phyloP scores from a whole-genome alignment of 805 yeast genomes.

The Candida michaelii region DNA sequence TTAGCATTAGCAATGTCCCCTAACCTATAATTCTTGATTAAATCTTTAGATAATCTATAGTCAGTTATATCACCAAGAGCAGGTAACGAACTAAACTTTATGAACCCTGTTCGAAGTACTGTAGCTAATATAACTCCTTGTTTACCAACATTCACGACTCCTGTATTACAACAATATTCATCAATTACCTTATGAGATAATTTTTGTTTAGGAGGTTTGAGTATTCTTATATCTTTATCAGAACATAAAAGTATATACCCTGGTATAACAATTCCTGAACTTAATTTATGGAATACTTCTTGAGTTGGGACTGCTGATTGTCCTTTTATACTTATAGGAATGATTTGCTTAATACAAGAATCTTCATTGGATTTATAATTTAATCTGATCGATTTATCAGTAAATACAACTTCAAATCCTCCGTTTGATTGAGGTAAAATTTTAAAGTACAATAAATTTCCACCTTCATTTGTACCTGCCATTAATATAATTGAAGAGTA shows the following conservation, averaged over 20 bases:
- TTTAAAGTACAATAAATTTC: conserved; percentile 59
- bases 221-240: conserved; percentile 57
- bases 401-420: conserved; percentile 60
- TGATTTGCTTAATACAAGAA: conserved; percentile 52
- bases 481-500: conserved; percentile 70
- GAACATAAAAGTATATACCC: conserved; percentile 63
- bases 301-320: conserved; percentile 63
- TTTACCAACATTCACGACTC: conserved; percentile 47
- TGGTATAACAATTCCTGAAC: conserved; percentile 59
- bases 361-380: conserved; percentile 46
- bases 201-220: conserved; percentile 61
- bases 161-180: conserved; percentile 44
- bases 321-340: conserved; percentile 64
- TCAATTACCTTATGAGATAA: conserved; percentile 63
- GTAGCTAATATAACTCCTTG: conserved; percentile 49
- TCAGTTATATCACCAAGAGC: conserved; percentile 58
- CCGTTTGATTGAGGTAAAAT: conserved; percentile 58
- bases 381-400: conserved; percentile 41
- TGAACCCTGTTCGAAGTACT: conserved; percentile 45
- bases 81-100: conserved; percentile 56
- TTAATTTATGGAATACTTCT: conserved; percentile 54
- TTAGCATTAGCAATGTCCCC: conserved; percentile 24
- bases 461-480: conserved; percentile 79
- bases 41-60: conserved; percentile 36
- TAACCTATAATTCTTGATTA: conserved; percentile 21